These are phyloP conservation scores for Penicilliopsis zonata DNA, from an alignment of 495 filamentous ascomycete species.

Conservation along the genomic window DNA sequence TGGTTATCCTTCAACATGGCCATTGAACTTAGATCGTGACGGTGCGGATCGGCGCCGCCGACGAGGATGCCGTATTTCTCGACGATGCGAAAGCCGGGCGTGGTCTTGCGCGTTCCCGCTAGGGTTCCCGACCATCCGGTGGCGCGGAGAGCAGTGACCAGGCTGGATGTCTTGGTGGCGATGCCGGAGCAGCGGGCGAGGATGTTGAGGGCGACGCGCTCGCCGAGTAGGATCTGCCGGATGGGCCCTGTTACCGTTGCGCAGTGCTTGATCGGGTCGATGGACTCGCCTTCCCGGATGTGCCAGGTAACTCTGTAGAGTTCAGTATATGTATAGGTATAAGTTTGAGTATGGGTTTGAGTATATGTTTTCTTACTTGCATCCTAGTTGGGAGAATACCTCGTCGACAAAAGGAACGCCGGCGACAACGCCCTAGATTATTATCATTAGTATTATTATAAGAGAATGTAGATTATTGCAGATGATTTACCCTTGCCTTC, in stretches of 20 bases:
- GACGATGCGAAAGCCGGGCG: slow-evolving; percentile 86
- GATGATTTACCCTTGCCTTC: slow-evolving; percentile 52
- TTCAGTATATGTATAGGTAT: background rate
- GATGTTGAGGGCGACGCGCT: slow-evolving; percentile 85
- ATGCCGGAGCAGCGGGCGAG: slow-evolving; percentile 89
- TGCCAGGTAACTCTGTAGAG: slow-evolving; percentile 68
- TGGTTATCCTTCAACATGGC: slow-evolving; percentile 99
- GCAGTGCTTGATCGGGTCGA: slow-evolving; percentile 44
- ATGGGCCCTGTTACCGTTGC: slow-evolving; percentile 84
- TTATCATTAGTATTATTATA: no score
- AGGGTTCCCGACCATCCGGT: slow-evolving; percentile 71
- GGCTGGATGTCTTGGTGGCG: slow-evolving; percentile 50
- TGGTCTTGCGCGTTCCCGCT: slow-evolving; percentile 94
- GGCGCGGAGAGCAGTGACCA: slow-evolving; percentile 39
- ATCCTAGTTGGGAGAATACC: slow-evolving; percentile 80
- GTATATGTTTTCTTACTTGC: slow-evolving; percentile 56
- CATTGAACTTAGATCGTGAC: slow-evolving; percentile 87
- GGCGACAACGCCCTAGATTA: slow-evolving; percentile 60
- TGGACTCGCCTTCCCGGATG: slow-evolving; percentile 55
- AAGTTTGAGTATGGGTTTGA: no score
- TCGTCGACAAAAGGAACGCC: slow-evolving; percentile 94
- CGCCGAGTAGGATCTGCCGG: slow-evolving; percentile 77
- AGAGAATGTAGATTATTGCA: background rate
- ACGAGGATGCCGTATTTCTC: slow-evolving; percentile 98
- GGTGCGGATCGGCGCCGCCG: slow-evolving; percentile 81